Evolutionary conservation across 345 rosid genomes (phyloP), one percentile per base, ranked within the genome.

Genomic region (Pelargonium nanum): DNA sequence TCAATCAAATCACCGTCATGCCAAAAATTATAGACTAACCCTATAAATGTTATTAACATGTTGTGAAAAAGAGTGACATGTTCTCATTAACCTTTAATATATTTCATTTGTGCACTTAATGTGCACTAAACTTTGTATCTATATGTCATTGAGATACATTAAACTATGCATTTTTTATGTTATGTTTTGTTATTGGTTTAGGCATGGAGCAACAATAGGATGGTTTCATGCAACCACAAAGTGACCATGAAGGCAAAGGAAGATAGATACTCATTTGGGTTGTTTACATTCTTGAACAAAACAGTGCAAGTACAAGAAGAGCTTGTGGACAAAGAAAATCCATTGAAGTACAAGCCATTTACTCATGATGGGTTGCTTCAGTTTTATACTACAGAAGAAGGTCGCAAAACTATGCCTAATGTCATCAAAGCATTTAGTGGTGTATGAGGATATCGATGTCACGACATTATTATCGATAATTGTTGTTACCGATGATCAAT

Each of bases 321-420:
- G 53, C 61, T 75, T 5, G 66, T 71, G 9, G 75, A 71, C n/a
- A 72, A 71, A 21, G 40, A 57, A 16, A 72, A 71, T 19, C 75
- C 75, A 4, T 58, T 67, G 6, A 60, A 48, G 17, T 75, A 63
- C 20, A 63, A 48, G 34, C 79, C 75, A 12, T 75, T 75, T 21
- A 60, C 67, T 51, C 56, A 65, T 25, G 16, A 44, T 17, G 76
- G 2, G 4, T 6, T 64, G 44, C 12, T 70, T 22, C 65, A 58
- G 15, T 59, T 26, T 68, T 59, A 50, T 8, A 55, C 64, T 6
- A 15, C 59, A 5, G 65, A 64, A 0, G 68, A 57, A 22, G 65
- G 65, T 6, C 53, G 45, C 24, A 60, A 61, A n/a, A n/a, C n/a
- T n/a, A n/a, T n/a, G n/a, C n/a, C n/a, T n/a, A n/a, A n/a, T n/a